Conservation (phyloP, 2,329 filamentous ascomycete genomes). For the Chaetomium olivaceum region DNA sequence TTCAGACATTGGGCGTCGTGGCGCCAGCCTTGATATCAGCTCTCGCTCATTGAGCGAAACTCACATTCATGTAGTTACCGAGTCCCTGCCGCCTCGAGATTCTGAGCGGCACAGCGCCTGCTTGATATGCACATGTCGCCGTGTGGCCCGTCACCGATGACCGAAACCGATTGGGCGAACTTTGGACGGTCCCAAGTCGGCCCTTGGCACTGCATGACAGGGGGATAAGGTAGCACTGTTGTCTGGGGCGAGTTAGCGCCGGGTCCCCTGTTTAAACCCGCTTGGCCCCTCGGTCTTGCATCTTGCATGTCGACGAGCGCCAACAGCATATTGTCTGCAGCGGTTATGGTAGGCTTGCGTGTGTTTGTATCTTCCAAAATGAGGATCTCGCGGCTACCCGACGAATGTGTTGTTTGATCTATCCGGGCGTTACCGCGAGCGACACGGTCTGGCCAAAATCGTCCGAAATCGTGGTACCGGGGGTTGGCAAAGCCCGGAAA, state of each 20-base stretch:
- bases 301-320: conserved; percentile 17
- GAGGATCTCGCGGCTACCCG: conserved; percentile 1
- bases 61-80: not conserved
- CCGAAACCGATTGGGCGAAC: conserved; percentile 18
- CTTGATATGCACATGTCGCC: conserved; percentile 15
- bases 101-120: not conserved
- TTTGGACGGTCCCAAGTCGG: not conserved
- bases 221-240: conserved; percentile 15
- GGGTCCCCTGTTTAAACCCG: conserved; percentile 7
- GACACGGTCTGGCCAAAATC: not conserved
- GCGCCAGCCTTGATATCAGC: not conserved
- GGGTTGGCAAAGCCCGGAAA: conserved; percentile 16
- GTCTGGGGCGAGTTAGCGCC: conserved; percentile 19
- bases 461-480: not conserved
- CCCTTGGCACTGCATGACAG: conserved; percentile 23
- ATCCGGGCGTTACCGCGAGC: not conserved
- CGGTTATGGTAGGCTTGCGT: not conserved
- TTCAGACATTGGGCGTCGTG: not conserved
- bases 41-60: not conserved
- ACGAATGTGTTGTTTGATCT: not conserved
- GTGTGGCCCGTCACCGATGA: conserved; percentile 7
- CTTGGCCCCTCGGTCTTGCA: conserved; percentile 23
- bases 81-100: not conserved
- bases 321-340: conserved; percentile 15
- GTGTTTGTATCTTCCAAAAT: not conserved